Evolutionary conservation across 2,329 filamentous ascomycete genomes (phyloP), one percentile per base, ranked within the genome.

Genomic region (Clonostachys byssicola): DNA sequence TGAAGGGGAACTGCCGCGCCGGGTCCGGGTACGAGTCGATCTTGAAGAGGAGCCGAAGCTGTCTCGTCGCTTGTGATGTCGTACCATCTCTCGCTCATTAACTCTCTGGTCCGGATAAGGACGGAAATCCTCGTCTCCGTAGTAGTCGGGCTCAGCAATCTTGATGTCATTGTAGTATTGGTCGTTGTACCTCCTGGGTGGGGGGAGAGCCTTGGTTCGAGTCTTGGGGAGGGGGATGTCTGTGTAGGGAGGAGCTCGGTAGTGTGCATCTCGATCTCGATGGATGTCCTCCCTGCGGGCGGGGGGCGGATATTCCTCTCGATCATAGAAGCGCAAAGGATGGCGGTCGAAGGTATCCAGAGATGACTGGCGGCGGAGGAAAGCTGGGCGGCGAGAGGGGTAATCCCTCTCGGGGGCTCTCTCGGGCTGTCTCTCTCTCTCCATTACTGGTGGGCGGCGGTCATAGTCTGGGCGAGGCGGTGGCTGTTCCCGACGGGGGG

Each of bases 301-400:
- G 2, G 82, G 81, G n/a, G 80, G 74, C n/a, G 77, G 74, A 55
- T 84, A 83, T 51, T 87, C 82, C 45, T 83, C 80, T 47, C 61
- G 70, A 36, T 85, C 75, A 46, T 73, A 74, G 54, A 75, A 72
- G 9, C 67, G 67, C 4, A 67, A 60, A 2, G 88, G 86, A 30
- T 83, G 83, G 43, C 91, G 84, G 66, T 96, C 92, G 61, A 90
- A 96, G 0, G 88, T 95, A 64, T 96, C 92, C 38, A 96, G 75
- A 45, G 90, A 95, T 13, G 90, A 95, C 64, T 95, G 91, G 40
- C 92, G 82, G 49, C 92, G 81, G 44, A 94, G 60, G 52, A 92
- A 76, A 33, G 75, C 59, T 3, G 90, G 91, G 42, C 87, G 78
- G 34, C 77, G 75, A 46, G 77, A 78, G 5, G 75, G 66, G 35